Base-by-base conservation (phyloP, 1,284 basidiomycete genomes). In the Malassezia sympodialis region DNA sequence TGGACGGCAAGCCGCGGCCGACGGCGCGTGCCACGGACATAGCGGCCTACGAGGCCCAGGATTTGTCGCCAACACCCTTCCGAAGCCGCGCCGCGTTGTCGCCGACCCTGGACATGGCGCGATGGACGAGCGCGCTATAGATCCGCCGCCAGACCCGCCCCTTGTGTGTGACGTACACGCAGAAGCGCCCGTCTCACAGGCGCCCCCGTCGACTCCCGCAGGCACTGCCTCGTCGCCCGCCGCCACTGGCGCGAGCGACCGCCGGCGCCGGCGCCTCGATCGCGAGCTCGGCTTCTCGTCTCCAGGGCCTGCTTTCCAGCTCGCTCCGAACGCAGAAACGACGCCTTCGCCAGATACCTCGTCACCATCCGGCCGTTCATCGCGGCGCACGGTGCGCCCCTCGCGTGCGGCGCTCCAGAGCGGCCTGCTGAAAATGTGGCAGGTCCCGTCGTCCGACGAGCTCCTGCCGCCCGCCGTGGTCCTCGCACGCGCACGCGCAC, bases 261-360 rank as follows among this genome's bases (percentile, higher is more conserved):
- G 39, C 40, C 48, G 54, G 31, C 45, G 65, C 17, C 60, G 63
- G n/a, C 44, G 63, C 31, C 52, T 70, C 19, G 61, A 68, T 40
- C 65, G 60, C 28, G 66, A 68, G 39, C 54, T 72, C 17, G 60
- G 62, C 15, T 72, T 72, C 31, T 68, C 65, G 51, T 67, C 63
- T 47, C 69, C 69, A 14, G 69, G 69, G 11, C 68, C 68, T 19
- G 66, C 67, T 0, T 68, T 72, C 34, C 59, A 59, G 47, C 34
- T 63, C 14, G 7, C 12, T 5, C 37, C 53, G 19, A 43, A 32
- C 15, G 40, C 43, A n/a, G 56, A 35, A 10, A 5, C n/a, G 49
- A 5, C 46, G 40, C 11, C 52, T 27, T 28, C 53, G 45, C 41
- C 50, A 35, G 37, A 34, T 21, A 12, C 28, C 10, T 35, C 46